A percentile compares a stretch with the other conserved stretches of the same genome.
Evolutionary conservation across 1,284 basidiomycete genomes (phyloP).

Genomic region (Apiotrichum sp.): DNA sequence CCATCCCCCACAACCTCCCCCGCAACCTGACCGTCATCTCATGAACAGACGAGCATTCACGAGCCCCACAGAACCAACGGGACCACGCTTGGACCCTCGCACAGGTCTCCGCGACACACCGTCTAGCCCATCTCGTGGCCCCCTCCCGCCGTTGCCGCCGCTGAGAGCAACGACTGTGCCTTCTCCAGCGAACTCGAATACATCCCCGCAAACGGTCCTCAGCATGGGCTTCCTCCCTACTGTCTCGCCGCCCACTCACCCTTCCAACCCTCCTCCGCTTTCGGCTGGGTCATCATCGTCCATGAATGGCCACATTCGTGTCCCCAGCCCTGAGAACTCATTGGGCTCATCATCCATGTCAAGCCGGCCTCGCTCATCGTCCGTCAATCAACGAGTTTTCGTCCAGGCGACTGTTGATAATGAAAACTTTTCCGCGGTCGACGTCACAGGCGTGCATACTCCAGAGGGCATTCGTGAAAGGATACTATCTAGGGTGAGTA

Average conservation of each 20-base stretch:
- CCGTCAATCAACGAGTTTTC: conserved; percentile 18
- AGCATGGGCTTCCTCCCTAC: neutral
- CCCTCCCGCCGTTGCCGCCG: conserved; percentile 32
- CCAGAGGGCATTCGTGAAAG: conserved; percentile 72
- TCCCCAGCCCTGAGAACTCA: conserved; percentile 35
- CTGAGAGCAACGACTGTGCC: conserved; percentile 9
- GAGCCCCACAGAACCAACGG: conserved; percentile 16
- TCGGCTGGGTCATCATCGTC: conserved; percentile 1
- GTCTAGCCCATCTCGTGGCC: conserved; percentile 26
- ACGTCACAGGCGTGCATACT: conserved; percentile 64
- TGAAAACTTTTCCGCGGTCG: conserved; percentile 69
- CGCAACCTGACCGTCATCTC: conserved; percentile 38
- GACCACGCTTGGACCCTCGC: neutral
- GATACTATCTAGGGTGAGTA: conserved; percentile 71
- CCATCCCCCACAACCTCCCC: conserved; percentile 36
- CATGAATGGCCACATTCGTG: conserved; percentile 10
- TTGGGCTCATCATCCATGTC: neutral
- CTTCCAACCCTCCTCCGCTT: neutral
- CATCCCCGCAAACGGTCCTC: neutral
- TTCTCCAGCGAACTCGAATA: neutral
- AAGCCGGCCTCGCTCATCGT: conserved; percentile 19
- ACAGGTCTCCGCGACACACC: conserved; percentile 9
- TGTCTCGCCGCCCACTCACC: neutral
- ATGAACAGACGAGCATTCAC: conserved; percentile 30
- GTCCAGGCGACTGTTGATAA: conserved; percentile 67